phyloP scores from a whole-genome alignment of 2,329 filamentous ascomycete species.

The Chaetomiaceae sp. region DNA sequence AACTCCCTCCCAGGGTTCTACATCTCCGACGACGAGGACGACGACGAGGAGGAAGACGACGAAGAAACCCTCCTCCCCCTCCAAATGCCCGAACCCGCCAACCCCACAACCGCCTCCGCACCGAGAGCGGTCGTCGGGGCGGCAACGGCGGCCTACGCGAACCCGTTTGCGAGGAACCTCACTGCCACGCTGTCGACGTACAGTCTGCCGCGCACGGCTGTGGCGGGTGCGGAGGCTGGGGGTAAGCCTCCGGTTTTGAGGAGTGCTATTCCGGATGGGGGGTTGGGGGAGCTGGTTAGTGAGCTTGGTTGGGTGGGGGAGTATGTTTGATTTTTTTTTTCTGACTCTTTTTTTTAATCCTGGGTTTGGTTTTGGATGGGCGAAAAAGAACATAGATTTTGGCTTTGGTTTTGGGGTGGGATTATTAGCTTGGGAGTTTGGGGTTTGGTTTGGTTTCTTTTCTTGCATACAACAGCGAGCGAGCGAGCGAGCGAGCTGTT shows the following conservation, averaged over 20 bases:
- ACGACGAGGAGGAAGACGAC: slow-evolving; percentile 25
- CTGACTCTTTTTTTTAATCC: background rate
- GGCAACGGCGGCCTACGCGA: too few species aligned
- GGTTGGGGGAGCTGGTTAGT: slow-evolving; percentile 34
- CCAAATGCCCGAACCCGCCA: too few species aligned
- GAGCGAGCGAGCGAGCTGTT: too few species aligned
- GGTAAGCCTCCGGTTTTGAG: slow-evolving; percentile 6
- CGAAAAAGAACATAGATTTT: background rate
- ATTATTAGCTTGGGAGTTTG: too few species aligned
- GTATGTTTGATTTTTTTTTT: slow-evolving; percentile 8
- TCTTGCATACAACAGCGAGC: too few species aligned
- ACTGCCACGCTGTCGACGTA: slow-evolving; percentile 37
- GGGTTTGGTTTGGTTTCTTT: slow-evolving; percentile 7
- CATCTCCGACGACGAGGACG: slow-evolving; percentile 35
- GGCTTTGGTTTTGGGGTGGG: background rate
- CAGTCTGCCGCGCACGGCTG: slow-evolving; percentile 39
- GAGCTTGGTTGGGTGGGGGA: slow-evolving; percentile 51
- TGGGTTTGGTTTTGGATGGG: background rate
- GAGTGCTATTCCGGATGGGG: slow-evolving; percentile 30
- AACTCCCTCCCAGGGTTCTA: slow-evolving; percentile 43
- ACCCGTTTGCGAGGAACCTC: slow-evolving; percentile 26
- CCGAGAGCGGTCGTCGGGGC: too few species aligned
- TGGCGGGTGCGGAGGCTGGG: slow-evolving; percentile 9
- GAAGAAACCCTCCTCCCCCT: slow-evolving; percentile 19
- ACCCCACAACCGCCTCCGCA: too few species aligned